Conservation (phyloP, 78 protist genomes). For the Capsaspora owczarzaki region DNA sequence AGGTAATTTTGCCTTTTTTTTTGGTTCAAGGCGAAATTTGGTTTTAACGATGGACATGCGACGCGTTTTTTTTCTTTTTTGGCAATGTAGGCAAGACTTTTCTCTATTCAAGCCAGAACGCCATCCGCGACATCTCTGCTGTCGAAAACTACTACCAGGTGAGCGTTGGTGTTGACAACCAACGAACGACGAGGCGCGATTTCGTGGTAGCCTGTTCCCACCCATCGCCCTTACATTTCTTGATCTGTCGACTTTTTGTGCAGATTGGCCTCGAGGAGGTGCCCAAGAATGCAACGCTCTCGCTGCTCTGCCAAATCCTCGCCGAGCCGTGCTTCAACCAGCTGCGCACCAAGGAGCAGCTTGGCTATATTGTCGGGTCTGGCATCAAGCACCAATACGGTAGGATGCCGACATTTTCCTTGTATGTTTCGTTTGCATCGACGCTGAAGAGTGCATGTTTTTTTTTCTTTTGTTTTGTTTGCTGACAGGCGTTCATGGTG, state of each 20-base stretch:
- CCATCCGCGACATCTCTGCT: not conserved
- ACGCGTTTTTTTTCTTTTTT: no score
- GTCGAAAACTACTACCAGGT: not conserved
- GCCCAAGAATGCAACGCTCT: not conserved
- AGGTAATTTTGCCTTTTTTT: no score
- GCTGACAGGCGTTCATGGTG: not conserved
- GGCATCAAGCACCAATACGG: not conserved
- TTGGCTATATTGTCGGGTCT: constrained; percentile 28
- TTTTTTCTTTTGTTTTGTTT: not conserved
- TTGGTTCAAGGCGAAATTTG: no score
- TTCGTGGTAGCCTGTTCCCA: no score
- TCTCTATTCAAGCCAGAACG: not conserved
- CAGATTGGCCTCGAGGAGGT: not conserved
- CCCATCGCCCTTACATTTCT: no score
- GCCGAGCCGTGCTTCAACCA: constrained; percentile 40
- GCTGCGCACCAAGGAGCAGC: constrained; percentile 51
- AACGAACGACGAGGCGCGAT: no score
- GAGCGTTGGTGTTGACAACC: no score
- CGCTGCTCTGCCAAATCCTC: not conserved
- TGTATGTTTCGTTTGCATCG: not conserved
- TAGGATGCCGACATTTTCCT: not conserved
- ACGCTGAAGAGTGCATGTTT: not conserved
- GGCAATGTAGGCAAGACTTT: not conserved
- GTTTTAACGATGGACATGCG: not conserved
- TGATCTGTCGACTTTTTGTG: no score